Evolutionary conservation across 306 rosid genomes (phyloP).

Genomic region (Calophaca sinica): DNA sequence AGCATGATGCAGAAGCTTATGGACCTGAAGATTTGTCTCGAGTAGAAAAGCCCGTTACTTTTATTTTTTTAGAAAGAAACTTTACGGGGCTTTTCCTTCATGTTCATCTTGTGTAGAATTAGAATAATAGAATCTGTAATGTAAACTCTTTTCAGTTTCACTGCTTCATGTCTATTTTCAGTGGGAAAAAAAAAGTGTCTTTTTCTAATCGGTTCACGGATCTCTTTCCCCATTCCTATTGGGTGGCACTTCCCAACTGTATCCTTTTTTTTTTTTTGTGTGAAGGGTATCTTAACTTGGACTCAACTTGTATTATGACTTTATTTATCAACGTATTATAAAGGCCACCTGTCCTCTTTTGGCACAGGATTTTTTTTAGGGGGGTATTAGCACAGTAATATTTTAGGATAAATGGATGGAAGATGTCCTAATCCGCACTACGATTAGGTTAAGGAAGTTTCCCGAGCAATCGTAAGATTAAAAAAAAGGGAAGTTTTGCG

Average conservation of each 20-base stretch:
- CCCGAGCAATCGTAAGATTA: too few relatives aligned
- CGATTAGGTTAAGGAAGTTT: neutral
- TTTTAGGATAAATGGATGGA: neutral
- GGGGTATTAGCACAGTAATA: too few relatives aligned
- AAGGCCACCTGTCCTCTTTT: neutral
- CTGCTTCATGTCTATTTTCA: conserved; percentile 33
- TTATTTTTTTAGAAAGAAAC: neutral
- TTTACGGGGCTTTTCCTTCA: conserved; percentile 14
- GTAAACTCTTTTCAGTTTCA: conserved; percentile 51
- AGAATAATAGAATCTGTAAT: conserved; percentile 49
- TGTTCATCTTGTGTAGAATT: conserved; percentile 48
- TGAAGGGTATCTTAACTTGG: neutral
- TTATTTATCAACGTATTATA: neutral
- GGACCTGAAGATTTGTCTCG: conserved; percentile 12
- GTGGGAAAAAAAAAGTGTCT: conserved; percentile 42
- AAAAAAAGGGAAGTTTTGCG: too few relatives aligned
- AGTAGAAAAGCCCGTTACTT: conserved; percentile 30
- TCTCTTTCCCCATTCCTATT: conserved; percentile 60
- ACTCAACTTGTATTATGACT: neutral
- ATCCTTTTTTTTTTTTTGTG: neutral
- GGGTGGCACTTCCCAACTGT: conserved; percentile 37
- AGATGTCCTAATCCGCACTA: neutral
- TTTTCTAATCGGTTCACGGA: conserved; percentile 48
- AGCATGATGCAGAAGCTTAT: conserved; percentile 19
- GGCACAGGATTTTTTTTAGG: neutral